Conservation (phyloP, 768 basidiomycete genomes). For the Grammothele lineata region DNA sequence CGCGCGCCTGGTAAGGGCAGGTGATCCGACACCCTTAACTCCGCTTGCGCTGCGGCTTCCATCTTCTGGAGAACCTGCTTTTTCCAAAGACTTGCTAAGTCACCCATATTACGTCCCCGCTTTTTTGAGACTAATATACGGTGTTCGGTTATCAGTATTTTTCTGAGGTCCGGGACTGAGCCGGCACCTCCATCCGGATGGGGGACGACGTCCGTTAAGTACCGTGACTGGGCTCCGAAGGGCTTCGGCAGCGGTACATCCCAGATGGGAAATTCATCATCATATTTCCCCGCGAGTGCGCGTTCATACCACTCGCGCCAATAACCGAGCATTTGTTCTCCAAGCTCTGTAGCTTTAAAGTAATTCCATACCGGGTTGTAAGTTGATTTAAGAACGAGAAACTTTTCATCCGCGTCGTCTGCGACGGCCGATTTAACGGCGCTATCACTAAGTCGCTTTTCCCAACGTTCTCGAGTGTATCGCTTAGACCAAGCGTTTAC, state of each 20-base stretch:
- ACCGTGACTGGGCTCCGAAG: not conserved
- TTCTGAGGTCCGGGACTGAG: not conserved
- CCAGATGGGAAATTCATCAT: not conserved
- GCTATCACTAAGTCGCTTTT: constrained; percentile 22
- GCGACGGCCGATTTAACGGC: not conserved
- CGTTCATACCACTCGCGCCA: constrained; percentile 16
- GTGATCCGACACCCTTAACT: too few relatives aligned
- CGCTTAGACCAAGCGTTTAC: constrained; percentile 24
- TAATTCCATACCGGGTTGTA: constrained; percentile 33
- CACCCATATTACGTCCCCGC: not conserved
- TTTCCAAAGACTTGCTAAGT: constrained; percentile 1
- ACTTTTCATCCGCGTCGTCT: constrained; percentile 1
- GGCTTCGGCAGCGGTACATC: not conserved
- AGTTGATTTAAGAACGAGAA: constrained; percentile 29
- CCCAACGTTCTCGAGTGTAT: constrained; percentile 27
- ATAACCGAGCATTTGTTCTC: constrained; percentile 25
- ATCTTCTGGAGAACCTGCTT: not conserved
- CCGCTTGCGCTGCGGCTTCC: not conserved
- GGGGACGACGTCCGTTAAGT: not conserved
- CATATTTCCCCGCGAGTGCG: not conserved
- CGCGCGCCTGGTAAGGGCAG: too few relatives aligned
- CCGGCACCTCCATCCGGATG: not conserved
- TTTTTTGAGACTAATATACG: not conserved
- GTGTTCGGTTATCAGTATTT: not conserved
- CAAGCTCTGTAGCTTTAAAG: constrained; percentile 28